Conservation (phyloP, 306 rosid species). For the Mimosa bimucronata region DNA sequence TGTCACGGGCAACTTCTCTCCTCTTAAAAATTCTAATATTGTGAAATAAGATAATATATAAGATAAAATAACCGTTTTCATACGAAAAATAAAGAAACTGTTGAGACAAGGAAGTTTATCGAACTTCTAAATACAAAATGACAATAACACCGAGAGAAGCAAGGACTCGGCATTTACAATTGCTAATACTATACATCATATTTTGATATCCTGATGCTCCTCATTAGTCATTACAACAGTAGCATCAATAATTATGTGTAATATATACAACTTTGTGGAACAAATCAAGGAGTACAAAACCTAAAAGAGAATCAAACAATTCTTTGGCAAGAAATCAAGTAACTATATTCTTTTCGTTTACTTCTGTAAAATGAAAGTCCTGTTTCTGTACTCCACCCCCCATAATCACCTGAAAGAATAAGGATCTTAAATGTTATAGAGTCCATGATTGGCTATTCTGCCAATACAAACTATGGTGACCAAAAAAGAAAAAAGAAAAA, state of each 20-base stretch:
- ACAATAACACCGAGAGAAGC: neutral
- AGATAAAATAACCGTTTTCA: neutral
- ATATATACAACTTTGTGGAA: neutral
- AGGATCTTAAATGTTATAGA: neutral
- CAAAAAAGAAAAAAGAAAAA: too few species aligned
- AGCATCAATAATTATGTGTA: neutral
- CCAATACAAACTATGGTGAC: neutral
- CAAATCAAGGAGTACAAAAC: neutral
- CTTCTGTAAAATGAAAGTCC: neutral
- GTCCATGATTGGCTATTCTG: neutral
- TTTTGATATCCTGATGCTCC: slow-evolving; percentile 1
- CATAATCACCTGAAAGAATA: slow-evolving; percentile 21
- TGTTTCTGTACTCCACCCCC: neutral
- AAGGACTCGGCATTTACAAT: neutral
- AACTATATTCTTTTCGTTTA: neutral
- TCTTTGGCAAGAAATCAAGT: slow-evolving; percentile 2
- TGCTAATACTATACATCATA: neutral
- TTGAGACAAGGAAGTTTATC: neutral
- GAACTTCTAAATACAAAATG: neutral
- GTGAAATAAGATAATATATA: too few species aligned
- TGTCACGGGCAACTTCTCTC: neutral
- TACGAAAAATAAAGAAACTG: neutral
- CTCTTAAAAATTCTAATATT: neutral
- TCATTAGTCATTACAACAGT: neutral
- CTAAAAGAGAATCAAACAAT: slow-evolving; percentile 6